Base-by-base conservation (phyloP, 768 basidiomycete genomes). In the Grammothele lineata region DNA sequence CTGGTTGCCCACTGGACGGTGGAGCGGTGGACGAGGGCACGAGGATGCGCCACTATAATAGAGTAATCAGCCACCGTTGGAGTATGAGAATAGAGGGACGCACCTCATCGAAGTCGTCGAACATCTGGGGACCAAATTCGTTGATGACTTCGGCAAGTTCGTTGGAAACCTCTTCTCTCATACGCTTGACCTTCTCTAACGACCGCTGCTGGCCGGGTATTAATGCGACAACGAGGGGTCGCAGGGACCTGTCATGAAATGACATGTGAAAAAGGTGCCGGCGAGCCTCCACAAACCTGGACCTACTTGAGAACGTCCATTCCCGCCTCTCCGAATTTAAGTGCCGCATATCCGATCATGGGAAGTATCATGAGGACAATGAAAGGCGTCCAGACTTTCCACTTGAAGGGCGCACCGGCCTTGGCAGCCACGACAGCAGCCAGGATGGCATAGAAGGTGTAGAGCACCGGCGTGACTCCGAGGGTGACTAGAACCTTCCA, bases 321-420 rank as follows among this genome's bases (percentile, higher is more conserved):
- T 19, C 94, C 95, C 26, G 94, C 95, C 64, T 98, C 95, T 35
- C 95, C 95, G 59, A 98, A 98, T 66, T 96, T 95, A 43, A 98
- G 77, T 5, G 95, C 91, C 5, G 92, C 90, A 59, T 87, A 90
- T 46, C 89, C 93, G 72, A 95, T 85, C 64, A 90, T 80, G 12
- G 95, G 95, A 24, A 97, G 66, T 2, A 81, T 71, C 17, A 77
- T 70, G 47, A 88, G 70, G 46, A 92, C 83, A 8, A 88, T 60
- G 57, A 93, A 75, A 0, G 95, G 95, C 2, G 91, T 86, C 68
- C 75, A 80, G 19, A 91, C 66, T 51, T 73, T 76, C 75, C 82
- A 85, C 50, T 71, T 70, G 27, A 81, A 50, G 5, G 89, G 75
- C 0, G 78, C 75, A 19, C 78, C 73, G 30, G 85, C 81, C 57